Conservation (phyloP, 805 yeast species). For the Ogataea trehalophila region DNA sequence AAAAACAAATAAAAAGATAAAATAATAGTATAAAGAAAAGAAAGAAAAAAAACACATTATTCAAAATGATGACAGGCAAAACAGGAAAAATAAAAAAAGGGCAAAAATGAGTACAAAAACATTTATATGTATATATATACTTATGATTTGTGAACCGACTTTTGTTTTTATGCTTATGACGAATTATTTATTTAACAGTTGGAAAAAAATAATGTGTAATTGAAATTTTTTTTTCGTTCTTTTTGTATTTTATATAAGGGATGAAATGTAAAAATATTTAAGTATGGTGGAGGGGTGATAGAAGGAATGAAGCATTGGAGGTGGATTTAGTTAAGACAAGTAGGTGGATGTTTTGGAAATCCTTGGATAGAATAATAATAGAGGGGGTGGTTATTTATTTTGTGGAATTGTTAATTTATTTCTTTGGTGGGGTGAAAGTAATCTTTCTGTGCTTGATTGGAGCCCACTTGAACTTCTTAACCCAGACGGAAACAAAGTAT, state of each 20-base stretch:
- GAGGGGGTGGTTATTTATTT: not conserved
- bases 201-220: not conserved
- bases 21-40: not conserved
- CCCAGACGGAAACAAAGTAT: slow-evolving; percentile 80
- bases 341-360: not conserved
- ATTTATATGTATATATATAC: too few relatives aligned
- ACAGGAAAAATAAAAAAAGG: too few relatives aligned
- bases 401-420: slow-evolving; percentile 28
- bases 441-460: slow-evolving; percentile 93
- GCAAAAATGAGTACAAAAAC: too few relatives aligned
- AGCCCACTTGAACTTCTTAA: slow-evolving; percentile 98
- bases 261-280: not conserved
- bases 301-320: not conserved
- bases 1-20: slow-evolving; percentile 1
- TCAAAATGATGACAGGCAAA: not conserved
- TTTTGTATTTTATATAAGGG: not conserved
- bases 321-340: not conserved
- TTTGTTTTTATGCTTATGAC: too few relatives aligned
- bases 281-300: not conserved
- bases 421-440: slow-evolving; percentile 88
- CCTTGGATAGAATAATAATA: too few relatives aligned
- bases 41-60: not conserved
- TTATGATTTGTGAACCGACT: too few relatives aligned
- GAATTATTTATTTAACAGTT: too few relatives aligned
- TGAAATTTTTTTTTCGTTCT: not conserved